Conservation (phyloP, 2,329 filamentous ascomycete species). For the Neoarthrinium moseri region DNA sequence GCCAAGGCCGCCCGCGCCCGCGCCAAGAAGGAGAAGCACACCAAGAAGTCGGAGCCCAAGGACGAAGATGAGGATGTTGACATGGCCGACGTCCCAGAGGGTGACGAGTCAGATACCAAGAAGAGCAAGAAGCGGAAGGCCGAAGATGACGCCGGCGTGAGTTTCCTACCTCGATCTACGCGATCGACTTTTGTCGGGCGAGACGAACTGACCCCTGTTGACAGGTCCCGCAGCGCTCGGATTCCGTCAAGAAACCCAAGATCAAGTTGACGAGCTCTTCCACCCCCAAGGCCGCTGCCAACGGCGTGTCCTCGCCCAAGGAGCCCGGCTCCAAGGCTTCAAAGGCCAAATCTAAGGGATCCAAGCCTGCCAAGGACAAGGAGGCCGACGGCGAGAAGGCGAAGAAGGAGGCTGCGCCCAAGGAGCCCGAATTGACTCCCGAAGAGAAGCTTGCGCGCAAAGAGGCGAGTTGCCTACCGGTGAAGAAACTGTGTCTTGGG, state of each 20-base stretch:
- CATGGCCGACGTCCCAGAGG: slow-evolving; percentile 52
- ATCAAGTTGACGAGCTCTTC: slow-evolving; percentile 64
- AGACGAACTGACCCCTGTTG: background rate
- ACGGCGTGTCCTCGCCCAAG: slow-evolving; percentile 52
- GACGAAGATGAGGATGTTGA: slow-evolving; percentile 59
- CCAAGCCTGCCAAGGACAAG: slow-evolving; percentile 42
- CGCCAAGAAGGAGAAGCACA: slow-evolving; percentile 22
- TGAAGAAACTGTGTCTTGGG: background rate
- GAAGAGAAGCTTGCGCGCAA: slow-evolving; percentile 60
- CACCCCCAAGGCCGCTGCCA: slow-evolving; percentile 64
- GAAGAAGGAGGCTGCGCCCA: slow-evolving; percentile 44
- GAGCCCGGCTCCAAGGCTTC: slow-evolving; percentile 49
- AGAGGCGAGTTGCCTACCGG: slow-evolving; percentile 42
- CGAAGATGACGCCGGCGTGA: slow-evolving; percentile 70
- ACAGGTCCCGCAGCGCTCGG: slow-evolving; percentile 56
- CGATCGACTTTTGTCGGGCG: background rate
- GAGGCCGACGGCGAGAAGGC: slow-evolving; percentile 49
- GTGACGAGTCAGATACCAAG: slow-evolving; percentile 38
- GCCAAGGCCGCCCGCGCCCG: slow-evolving; percentile 24
- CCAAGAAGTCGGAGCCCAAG: slow-evolving; percentile 42
- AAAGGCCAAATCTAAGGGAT: slow-evolving; percentile 57
- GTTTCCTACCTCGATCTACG: too few species aligned
- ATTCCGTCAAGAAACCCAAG: slow-evolving; percentile 67
- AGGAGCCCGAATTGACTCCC: slow-evolving; percentile 56
- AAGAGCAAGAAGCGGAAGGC: slow-evolving; percentile 83